A percentile compares a stretch with the other conserved stretches of the same genome.
These are phyloP conservation scores for Lathyrus aphaca DNA, from an alignment of 306 rosid species.

Conservation along the genomic window DNA sequence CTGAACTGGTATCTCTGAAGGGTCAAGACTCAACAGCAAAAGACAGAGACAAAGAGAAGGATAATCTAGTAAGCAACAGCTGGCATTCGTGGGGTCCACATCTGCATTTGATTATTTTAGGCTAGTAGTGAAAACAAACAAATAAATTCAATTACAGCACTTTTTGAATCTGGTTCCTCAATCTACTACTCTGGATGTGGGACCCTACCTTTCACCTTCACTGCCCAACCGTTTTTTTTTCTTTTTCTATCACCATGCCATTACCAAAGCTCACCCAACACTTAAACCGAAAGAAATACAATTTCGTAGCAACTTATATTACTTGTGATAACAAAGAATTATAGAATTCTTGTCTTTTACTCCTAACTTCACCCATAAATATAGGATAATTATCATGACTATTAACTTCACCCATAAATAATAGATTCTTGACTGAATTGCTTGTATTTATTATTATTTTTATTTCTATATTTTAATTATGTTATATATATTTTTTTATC, in stretches of 20 bases:
- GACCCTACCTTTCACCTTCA: constrained; percentile 13
- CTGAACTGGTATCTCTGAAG: neutral
- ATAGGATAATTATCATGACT: no score
- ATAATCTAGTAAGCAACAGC: constrained; percentile 45
- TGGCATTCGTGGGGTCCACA: constrained; percentile 43
- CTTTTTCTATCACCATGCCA: neutral
- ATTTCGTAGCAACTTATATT: neutral
- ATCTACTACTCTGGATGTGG: constrained; percentile 29
- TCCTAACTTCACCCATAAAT: no score
- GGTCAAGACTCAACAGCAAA: constrained; percentile 2
- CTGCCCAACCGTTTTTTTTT: neutral
- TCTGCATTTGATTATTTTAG: neutral
- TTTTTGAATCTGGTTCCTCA: neutral
- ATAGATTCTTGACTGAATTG: no score
- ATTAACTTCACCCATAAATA: no score
- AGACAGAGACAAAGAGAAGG: constrained; percentile 1
- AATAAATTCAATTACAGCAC: constrained; percentile 26
- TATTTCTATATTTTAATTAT: no score
- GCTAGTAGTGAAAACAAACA: neutral
- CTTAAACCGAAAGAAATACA: neutral
- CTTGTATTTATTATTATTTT: no score
- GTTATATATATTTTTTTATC: no score
- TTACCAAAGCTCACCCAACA: neutral
- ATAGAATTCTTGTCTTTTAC: no score
- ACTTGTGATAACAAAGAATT: no score